A percentile compares a stretch with the other conserved stretches of the same genome.
These are phyloP conservation scores for Xylaria multiplex DNA, from an alignment of 2,329 filamentous ascomycete species.

Conservation along the genomic window DNA sequence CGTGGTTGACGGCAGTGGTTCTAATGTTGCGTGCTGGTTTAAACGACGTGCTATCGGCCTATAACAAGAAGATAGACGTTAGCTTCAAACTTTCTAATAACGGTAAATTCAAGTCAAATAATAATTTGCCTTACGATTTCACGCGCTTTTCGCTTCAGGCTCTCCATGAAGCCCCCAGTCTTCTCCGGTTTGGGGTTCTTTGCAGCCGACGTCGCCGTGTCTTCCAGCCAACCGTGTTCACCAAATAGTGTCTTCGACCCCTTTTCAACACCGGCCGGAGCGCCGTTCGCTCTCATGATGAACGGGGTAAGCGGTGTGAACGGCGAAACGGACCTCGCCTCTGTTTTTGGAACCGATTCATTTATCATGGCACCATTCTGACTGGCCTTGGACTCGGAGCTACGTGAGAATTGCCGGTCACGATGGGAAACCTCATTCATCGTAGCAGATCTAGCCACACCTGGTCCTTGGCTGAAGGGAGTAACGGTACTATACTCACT, in stretches of 20 bases:
- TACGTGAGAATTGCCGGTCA: slow-evolving; percentile 13
- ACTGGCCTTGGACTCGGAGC: background rate
- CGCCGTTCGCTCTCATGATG: slow-evolving; percentile 45
- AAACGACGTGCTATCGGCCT: slow-evolving; percentile 33
- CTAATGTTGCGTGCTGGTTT: slow-evolving; percentile 24
- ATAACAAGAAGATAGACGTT: slow-evolving; percentile 13
- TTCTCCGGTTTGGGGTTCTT: slow-evolving; percentile 40
- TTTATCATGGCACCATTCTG: background rate
- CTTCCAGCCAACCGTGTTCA: slow-evolving; percentile 66
- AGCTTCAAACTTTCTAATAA: slow-evolving; percentile 25
- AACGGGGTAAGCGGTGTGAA: slow-evolving; percentile 48
- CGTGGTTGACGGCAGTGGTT: slow-evolving; percentile 24
- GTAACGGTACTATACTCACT: slow-evolving; percentile 10
- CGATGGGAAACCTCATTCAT: slow-evolving; percentile 21
- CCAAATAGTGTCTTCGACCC: slow-evolving; percentile 63
- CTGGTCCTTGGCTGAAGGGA: background rate
- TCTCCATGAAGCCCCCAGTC: slow-evolving; percentile 40
- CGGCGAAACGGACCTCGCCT: slow-evolving; percentile 25
- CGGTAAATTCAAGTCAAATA: background rate
- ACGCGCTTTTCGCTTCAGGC: slow-evolving; percentile 60
- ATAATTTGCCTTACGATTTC: slow-evolving; percentile 57
- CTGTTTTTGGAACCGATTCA: background rate
- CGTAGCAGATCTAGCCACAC: slow-evolving; percentile 30
- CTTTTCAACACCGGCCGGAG: slow-evolving; percentile 13
- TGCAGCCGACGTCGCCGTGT: slow-evolving; percentile 40